Evolutionary conservation across 345 rosid species (phyloP), one percentile per base, ranked within the genome.

Genomic region (Syzygium grande): DNA sequence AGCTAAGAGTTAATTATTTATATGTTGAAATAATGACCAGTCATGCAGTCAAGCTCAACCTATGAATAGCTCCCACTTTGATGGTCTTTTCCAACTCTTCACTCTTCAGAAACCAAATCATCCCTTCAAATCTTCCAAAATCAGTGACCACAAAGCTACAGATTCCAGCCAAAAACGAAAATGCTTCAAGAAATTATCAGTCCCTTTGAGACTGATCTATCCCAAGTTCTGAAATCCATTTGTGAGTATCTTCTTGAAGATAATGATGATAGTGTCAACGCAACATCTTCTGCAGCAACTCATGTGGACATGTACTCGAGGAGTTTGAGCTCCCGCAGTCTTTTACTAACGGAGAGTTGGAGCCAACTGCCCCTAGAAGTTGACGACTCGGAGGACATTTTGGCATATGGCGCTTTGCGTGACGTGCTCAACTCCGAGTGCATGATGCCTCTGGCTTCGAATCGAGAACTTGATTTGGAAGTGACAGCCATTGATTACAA

Each of bases 381-480:
- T 25, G 89, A 92, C n/a, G 80, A 91, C 63, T 91, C 92, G 3
- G 88, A 91, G 79, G 89, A 90, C 80, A 92, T 88, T 92, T 3
- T 92, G 9, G 88, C 27, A 6, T 56, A 23, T 1, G 5, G n/a
- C 22, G n/a, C n/a, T 3, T 56, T 56, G 2, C 4, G 61, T 1
- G 2, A 56, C n/a, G 92, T 86, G 86, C 89, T 90, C 0, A 83
- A 83, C 84, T 38, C 3, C 41, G 41, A 4, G 41, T 38, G 41
- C 4, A 38, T 38, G 41, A 38, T 38, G 41, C 41, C 41, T 38
- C 3, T 38, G 41, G 41, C 41, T 38, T 38, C 41, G 41, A 38
- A 38, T 38, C 41, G 3, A 38, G 41, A 38, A 38, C 41, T 38
- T 38, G 41, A 38, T 38, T 38, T 38, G 41, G 41, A 38, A 38